Evolutionary conservation across 495 filamentous ascomycete genomes (phyloP), one percentile per base, ranked within the genome.

Genomic region (Lepidopterella palustris): DNA sequence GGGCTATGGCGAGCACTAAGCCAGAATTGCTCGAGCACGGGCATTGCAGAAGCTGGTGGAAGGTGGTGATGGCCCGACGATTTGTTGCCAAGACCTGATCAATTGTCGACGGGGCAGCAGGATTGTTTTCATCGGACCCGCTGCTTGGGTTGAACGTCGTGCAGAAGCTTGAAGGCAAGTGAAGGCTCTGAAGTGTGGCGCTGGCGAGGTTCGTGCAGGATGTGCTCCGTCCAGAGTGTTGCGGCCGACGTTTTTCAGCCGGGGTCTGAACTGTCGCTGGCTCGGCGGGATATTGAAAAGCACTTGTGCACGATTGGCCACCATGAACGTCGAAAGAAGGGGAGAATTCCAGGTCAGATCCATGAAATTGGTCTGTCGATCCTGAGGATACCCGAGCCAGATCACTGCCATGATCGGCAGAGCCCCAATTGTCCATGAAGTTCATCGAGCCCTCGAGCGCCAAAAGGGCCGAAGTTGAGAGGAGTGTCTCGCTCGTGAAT

Each of bases 21-120:
- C 58, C 58, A 11, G 58, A 60, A 29, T 60, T 60, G 59, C 59
- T 62, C 8, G 59, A 62, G 53, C 59, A 62, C 13, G 59, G 52
- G 45, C 59, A 62, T 25, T 62, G 59, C 13, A 62, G 59, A 0
- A 62, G 26, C 18, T 60, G 58, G 49, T 60, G 51, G 50, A 60
- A 60, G 1, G 39, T 55, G 4, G 39, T 13, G 25, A 60, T 55
- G 25, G 58, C 58, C 24, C 51, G 29, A 3, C 58, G 32, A 29
- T 60, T 60, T 6, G 51, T 48, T 8, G 50, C 50, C 11, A 60
- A 25, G 5, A 60, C 58, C 45, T 60, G 58, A 28, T 60, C 58
- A 20, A 60, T 55, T 5, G 49, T 53, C 5, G 57, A 27, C 9
- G 50, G 25, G 4, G 58, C 24, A 1, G 23, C 40, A 18, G 9